phyloP scores from a whole-genome alignment of 164 flowering plant species.

The Cinnamomum chago region DNA sequence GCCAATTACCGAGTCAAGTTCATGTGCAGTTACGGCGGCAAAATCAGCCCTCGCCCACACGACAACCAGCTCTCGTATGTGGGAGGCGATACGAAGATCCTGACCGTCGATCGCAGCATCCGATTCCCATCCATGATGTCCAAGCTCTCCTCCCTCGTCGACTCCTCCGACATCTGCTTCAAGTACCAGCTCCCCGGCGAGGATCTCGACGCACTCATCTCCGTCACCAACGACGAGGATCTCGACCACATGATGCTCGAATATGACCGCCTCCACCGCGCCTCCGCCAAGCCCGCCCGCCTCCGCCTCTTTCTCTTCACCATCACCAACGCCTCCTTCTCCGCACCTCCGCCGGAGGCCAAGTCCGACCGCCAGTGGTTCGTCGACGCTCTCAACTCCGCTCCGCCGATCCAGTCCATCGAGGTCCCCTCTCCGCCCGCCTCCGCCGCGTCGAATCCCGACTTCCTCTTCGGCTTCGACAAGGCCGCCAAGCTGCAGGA shows the following conservation, averaged over 20 bases:
- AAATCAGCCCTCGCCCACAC: constrained; percentile 64
- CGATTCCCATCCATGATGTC: constrained; percentile 33
- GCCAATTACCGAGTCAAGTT: constrained; percentile 54
- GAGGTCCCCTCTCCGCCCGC: constrained; percentile 29
- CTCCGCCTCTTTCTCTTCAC: constrained; percentile 58
- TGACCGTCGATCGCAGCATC: constrained; percentile 58
- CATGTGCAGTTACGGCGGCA: constrained; percentile 88
- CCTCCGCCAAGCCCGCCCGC: constrained; percentile 57
- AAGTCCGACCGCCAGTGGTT: constrained; percentile 65
- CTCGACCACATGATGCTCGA: constrained; percentile 84
- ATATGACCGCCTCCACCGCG: constrained; percentile 59
- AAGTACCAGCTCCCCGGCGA: constrained; percentile 88
- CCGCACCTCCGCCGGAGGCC: constrained; percentile 23
- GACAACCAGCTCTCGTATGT: constrained; percentile 74
- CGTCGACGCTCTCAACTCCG: constrained; percentile 73
- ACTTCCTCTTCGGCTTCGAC: constrained; percentile 72
- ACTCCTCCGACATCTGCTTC: constrained; percentile 31
- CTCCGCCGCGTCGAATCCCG: constrained; percentile 29
- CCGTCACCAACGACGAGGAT: constrained; percentile 82
- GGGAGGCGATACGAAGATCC: constrained; percentile 84
- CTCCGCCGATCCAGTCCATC: constrained; percentile 23
- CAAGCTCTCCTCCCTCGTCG: constrained; percentile 45
- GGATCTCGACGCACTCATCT: constrained; percentile 74
- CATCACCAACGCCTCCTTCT: constrained; percentile 5
- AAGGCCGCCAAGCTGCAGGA: constrained; percentile 31